Evolutionary conservation across 2,329 filamentous ascomycete genomes (phyloP), one percentile per base, ranked within the genome.

Genomic region (Neonectria faginata): DNA sequence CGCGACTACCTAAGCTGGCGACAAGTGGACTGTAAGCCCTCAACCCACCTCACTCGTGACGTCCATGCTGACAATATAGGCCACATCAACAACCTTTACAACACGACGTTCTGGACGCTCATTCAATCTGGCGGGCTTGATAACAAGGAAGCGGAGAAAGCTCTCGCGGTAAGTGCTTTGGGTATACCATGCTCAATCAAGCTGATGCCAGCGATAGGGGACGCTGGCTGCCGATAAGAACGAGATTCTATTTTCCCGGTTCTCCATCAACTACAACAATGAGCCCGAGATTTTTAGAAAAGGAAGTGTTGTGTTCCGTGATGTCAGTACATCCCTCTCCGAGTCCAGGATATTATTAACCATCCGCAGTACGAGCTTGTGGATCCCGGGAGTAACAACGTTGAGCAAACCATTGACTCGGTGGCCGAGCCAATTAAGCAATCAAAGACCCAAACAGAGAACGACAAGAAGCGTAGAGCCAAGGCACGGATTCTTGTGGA

Each of bases 71-170:
- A 77, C 39, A 11, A 25, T 0, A 10, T 64, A 95, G 92, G 92
- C 70, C 96, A 99, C 77, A 97, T 99, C 73, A 99, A 99, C 79
- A 99, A 99, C 75, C 86, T 99, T 5, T 99, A 97, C 80, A 99
- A 99, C 77, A 99, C 96, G 0, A 93, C 93, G 0, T 98, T 98
- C 78, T 99, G 96, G 96, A 85, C 91, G 1, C 83, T 99, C 73
- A 91, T 98, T 22, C 88, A 93, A 68, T 83, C 88, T 52, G 94
- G 92, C 2, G 92, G 91, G 0, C 86, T 96, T 82, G 89, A 87
- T 57, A 87, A 89, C 31, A 91, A 89, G 55, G 91, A 93, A 63
- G 96, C 96, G 0, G 95, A 98, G 77, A 87, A 91, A 74, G 87
- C 88, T 64, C 85, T 99, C 48, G 90, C 92, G 72, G 92, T 92